Conservation (phyloP, 768 basidiomycete species). For the Xerocomellus amylosporus region DNA sequence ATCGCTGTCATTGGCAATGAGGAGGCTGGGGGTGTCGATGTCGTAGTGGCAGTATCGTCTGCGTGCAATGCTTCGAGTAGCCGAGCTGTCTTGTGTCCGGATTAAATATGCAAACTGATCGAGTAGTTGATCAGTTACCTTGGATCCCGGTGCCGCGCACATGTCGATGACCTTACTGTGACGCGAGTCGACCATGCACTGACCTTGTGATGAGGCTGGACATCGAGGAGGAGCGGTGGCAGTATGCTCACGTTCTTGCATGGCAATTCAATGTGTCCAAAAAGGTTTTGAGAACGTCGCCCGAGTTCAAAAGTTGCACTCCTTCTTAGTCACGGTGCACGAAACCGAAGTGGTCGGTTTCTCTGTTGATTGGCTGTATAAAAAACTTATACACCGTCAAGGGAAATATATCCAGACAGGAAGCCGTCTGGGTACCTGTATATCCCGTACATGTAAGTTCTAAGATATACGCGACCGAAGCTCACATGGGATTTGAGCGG, state of each 20-base stretch:
- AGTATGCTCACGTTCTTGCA: constrained; percentile 97
- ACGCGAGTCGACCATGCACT: constrained; percentile 17
- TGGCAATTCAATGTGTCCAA: constrained; percentile 94
- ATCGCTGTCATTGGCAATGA: constrained; percentile 95
- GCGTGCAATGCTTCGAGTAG: constrained; percentile 93
- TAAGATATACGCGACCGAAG: not conserved
- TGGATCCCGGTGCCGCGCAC: constrained; percentile 98
- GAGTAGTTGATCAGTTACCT: constrained; percentile 44
- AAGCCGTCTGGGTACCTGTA: constrained; percentile 88
- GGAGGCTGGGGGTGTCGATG: constrained; percentile 78
- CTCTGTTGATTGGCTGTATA: not conserved
- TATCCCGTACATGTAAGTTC: not conserved
- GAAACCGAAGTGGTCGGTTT: constrained; percentile 81
- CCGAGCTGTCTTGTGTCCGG: constrained; percentile 72
- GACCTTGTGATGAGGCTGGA: constrained; percentile 87
- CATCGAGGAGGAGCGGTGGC: constrained; percentile 92
- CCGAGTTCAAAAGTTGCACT: constrained; percentile 61
- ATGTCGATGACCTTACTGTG: constrained; percentile 80
- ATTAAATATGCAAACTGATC: not conserved
- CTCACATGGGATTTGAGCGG: constrained; percentile 79
- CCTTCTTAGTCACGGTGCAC: constrained; percentile 89
- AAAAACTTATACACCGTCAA: constrained; percentile 73
- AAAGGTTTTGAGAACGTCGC: constrained; percentile 77
- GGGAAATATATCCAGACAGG: constrained; percentile 96
- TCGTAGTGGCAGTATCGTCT: constrained; percentile 58